Base-by-base conservation (phyloP, 495 filamentous ascomycete species). In the Annulohypoxylon nitens region DNA sequence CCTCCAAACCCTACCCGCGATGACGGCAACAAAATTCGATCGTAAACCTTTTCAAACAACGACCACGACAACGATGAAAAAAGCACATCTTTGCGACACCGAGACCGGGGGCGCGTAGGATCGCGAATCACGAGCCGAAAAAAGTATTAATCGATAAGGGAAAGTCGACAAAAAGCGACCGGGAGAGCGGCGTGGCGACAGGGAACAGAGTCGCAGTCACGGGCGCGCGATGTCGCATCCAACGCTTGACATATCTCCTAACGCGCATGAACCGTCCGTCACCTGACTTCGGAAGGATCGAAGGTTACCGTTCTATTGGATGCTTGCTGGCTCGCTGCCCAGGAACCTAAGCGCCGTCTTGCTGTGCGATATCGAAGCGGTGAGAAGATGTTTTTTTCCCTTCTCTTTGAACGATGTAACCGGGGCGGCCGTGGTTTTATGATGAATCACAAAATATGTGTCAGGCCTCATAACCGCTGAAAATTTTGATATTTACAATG, bases 81-180 rank as follows among this genome's bases (percentile, higher is more conserved):
- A 16, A n/a, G 10, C 12, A 30, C 50, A 23, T 4, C 16, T 8
- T 50, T 4, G 6, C 20, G 45, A 16, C 6, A 18, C 18, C 26
- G 33, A 26, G 39, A 58, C 37, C 64, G 37, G 64, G 58, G 20
- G 20, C 20, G 20, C 20, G 20, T 23, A 23, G 20, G 20, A 23
- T 23, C 20, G 20, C 20, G 20, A 23, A 23, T 23, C 20, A 23
- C 20, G 1, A 23, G 20, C 20, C 1, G 20, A 23, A 23, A 9
- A 70, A 67, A 70, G 26, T 70, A 75, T 59, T 74, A 74, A 66
- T 61, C 71, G 67, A 74, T 70, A 23, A 30, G 71, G 71, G 43
- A 74, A 74, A 67, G 71, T 59, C 66, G 23, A 45, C 11, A 51
- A 14, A 58, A 67, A 25, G 7, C 34, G 30, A n/a, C 60, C 60